These are phyloP conservation scores for Cynara cardunculus DNA, from an alignment of 129 eudicot species.

Conservation along the genomic window DNA sequence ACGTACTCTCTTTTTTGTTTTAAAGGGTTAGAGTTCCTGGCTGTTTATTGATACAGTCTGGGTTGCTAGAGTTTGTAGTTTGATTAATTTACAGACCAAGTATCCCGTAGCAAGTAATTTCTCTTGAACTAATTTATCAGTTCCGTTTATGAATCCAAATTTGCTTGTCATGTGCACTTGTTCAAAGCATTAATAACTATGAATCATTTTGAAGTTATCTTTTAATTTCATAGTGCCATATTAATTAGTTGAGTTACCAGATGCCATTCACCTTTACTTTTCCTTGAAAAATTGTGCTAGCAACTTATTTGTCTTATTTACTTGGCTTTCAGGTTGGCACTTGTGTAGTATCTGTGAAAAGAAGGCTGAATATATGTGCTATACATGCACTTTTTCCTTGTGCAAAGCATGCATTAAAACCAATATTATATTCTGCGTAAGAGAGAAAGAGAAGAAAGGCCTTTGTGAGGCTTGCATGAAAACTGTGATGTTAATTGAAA, in stretches of 20 bases:
- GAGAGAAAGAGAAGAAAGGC: slow-evolving; percentile 75
- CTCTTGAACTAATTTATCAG: background rate
- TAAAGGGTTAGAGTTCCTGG: background rate
- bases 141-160: background rate
- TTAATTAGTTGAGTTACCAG: slow-evolving; percentile 4
- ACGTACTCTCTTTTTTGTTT: background rate
- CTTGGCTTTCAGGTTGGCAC: slow-evolving; percentile 86
- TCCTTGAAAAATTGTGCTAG: background rate
- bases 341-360: slow-evolving; percentile 72
- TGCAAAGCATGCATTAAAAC: slow-evolving; percentile 79
- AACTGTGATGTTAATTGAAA: slow-evolving; percentile 65
- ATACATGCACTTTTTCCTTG: slow-evolving; percentile 80
- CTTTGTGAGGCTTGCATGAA: slow-evolving; percentile 90
- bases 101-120: background rate
- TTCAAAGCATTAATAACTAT: slow-evolving; percentile 3
- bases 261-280: background rate
- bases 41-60: background rate
- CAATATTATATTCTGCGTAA: slow-evolving; percentile 57
- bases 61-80: background rate
- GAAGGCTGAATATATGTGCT: slow-evolving; percentile 85
- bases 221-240: slow-evolving; percentile 2
- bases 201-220: slow-evolving; percentile 3
- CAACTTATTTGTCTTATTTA: slow-evolving; percentile 19
- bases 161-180: slow-evolving; percentile 17
- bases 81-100: background rate